A percentile compares a stretch with the other conserved stretches of the same genome.
Evolutionary conservation across 1,284 basidiomycete genomes (phyloP).

Genomic region (Rhodotorula sp.): DNA sequence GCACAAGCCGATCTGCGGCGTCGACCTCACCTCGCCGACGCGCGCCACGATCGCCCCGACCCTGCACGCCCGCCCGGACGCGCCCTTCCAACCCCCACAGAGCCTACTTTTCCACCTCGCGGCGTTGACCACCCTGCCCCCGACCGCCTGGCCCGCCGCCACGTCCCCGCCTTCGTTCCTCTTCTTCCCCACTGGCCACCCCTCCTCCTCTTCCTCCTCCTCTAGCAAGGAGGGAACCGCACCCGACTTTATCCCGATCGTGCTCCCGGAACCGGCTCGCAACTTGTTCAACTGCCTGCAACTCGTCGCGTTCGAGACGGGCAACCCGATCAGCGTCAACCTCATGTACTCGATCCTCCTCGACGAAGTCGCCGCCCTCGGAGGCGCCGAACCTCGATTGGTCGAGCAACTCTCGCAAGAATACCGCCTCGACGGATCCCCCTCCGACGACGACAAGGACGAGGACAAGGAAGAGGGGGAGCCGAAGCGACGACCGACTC

Average conservation of each 20-base stretch:
- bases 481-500: neutral
- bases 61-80: constrained; percentile 1
- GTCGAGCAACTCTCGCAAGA: constrained; percentile 30
- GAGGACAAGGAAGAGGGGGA: neutral
- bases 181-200: constrained; percentile 16
- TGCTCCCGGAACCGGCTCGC: constrained; percentile 6
- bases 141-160: constrained; percentile 1
- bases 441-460: too few relatives aligned
- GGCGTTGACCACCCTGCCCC: constrained; percentile 7
- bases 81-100: constrained; percentile 14
- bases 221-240: neutral
- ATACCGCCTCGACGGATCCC: constrained; percentile 13
- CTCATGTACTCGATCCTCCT: constrained; percentile 35
- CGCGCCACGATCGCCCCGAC: neutral
- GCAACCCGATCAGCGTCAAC: constrained; percentile 23
- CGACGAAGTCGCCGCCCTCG: constrained; percentile 14
- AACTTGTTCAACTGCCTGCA: constrained; percentile 23
- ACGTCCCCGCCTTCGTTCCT: constrained; percentile 11
- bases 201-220: neutral
- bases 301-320: constrained; percentile 4
- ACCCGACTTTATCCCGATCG: constrained; percentile 20
- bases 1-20: constrained; percentile 21
- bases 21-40: neutral
- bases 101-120: constrained; percentile 16
- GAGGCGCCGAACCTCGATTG: constrained; percentile 12